Evolutionary conservation across 169 alveolate genomes (phyloP).

Genomic region (Amoebophrya sp.): DNA sequence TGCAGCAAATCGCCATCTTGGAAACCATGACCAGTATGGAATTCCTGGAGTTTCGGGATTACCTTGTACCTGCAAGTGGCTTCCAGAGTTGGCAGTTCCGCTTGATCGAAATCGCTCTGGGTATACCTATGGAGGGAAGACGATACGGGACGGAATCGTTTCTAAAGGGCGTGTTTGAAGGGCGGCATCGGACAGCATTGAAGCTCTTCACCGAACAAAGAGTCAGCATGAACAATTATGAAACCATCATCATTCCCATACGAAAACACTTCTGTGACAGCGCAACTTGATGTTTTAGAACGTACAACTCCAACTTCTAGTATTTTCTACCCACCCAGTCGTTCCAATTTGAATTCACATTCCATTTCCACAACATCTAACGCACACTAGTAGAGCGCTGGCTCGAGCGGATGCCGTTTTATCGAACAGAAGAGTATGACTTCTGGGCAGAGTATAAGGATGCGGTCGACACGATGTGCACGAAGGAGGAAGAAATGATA

Average conservation of each 20-base stretch:
- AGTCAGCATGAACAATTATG: background rate
- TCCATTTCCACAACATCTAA: too few relatives aligned
- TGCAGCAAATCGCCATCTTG: background rate
- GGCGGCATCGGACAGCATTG: background rate
- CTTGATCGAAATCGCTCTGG: constrained; percentile 18
- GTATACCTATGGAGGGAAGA: background rate
- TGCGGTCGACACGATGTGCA: background rate
- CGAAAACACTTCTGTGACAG: too few relatives aligned
- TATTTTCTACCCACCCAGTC: too few relatives aligned
- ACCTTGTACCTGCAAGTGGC: constrained; percentile 31
- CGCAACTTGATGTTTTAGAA: too few relatives aligned
- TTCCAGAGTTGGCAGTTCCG: constrained; percentile 32
- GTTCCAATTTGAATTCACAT: too few relatives aligned
- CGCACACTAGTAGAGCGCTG: background rate
- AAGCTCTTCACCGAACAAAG: too few relatives aligned
- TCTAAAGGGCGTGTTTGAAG: background rate
- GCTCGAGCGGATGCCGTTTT: background rate
- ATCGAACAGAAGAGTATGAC: background rate
- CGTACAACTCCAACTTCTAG: too few relatives aligned
- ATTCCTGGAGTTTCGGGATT: constrained; percentile 36
- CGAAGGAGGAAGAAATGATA: background rate
- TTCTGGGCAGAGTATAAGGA: background rate
- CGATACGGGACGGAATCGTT: background rate
- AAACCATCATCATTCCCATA: too few relatives aligned
- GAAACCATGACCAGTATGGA: constrained; percentile 38